A percentile compares a stretch with the other conserved stretches of the same genome.
These are phyloP conservation scores for Fusarium sp. DNA, from an alignment of 2,329 filamentous ascomycete genomes.

Conservation along the genomic window DNA sequence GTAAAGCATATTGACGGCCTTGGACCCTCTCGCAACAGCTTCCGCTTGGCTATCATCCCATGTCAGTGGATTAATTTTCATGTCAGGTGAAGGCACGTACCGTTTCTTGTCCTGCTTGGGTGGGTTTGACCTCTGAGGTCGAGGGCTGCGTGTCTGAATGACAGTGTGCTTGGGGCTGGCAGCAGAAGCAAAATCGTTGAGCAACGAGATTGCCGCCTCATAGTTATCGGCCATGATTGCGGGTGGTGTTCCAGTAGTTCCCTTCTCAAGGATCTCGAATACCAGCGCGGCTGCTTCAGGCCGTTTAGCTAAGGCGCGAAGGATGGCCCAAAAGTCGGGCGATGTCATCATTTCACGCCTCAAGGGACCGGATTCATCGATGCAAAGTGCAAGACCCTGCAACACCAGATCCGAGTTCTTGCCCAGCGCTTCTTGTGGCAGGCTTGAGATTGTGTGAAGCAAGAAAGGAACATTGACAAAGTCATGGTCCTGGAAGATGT, in stretches of 20 bases:
- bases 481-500: constrained; percentile 76
- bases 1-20: constrained; percentile 85
- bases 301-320: constrained; percentile 79
- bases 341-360: constrained; percentile 95
- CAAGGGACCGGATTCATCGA: constrained; percentile 80
- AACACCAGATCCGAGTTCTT: constrained; percentile 82
- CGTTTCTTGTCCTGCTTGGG: constrained; percentile 42
- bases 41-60: constrained; percentile 51
- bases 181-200: constrained; percentile 90
- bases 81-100: constrained; percentile 21
- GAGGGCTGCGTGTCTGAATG: constrained; percentile 75
- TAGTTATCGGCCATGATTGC: constrained; percentile 97
- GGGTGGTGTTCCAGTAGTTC: constrained; percentile 78
- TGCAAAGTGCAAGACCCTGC: constrained; percentile 83
- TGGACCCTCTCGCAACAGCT: constrained; percentile 80
- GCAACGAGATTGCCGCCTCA: constrained; percentile 83
- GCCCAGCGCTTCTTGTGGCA: constrained; percentile 81
- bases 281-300: constrained; percentile 80
- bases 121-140: constrained; percentile 50
- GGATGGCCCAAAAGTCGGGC: constrained; percentile 95
- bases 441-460: constrained; percentile 89
- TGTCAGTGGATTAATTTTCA: not conserved
- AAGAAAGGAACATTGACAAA: constrained; percentile 93
- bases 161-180: constrained; percentile 78
- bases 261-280: constrained; percentile 87